These are phyloP conservation scores for Xylariaceae sp. DNA, from an alignment of 2,329 filamentous ascomycete species.

Conservation along the genomic window DNA sequence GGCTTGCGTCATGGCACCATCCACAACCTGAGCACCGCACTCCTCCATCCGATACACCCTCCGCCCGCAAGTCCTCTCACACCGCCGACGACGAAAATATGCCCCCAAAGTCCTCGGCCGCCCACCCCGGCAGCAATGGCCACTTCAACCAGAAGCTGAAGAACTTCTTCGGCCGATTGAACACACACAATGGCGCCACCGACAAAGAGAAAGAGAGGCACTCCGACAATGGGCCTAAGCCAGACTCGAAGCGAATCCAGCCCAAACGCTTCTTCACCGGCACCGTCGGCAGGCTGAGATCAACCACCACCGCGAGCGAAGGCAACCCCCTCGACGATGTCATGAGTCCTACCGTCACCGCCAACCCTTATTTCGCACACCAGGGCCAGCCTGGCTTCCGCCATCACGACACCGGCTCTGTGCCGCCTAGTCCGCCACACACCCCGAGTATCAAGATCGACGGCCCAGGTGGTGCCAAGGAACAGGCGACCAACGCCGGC, in stretches of 20 bases:
- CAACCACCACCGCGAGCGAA: slow-evolving; percentile 87
- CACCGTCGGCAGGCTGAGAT: slow-evolving; percentile 81
- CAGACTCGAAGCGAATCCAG: slow-evolving; percentile 66
- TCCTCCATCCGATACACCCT: slow-evolving; percentile 12
- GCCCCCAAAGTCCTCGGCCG: slow-evolving; percentile 53
- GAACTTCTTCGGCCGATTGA: slow-evolving; percentile 67
- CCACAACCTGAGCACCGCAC: slow-evolving; percentile 24
- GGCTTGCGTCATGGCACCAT: slow-evolving; percentile 36
- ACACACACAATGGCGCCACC: slow-evolving; percentile 41
- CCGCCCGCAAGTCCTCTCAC: not conserved
- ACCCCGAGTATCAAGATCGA: slow-evolving; percentile 77
- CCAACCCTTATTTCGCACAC: slow-evolving; percentile 96
- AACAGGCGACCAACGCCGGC: slow-evolving; percentile 70
- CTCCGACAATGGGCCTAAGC: slow-evolving; percentile 40
- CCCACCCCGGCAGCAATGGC: slow-evolving; percentile 48
- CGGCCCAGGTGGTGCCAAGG: slow-evolving; percentile 61
- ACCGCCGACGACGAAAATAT: slow-evolving; percentile 33
- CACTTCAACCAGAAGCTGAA: slow-evolving; percentile 68
- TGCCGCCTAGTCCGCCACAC: slow-evolving; percentile 88
- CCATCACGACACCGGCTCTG: slow-evolving; percentile 91
- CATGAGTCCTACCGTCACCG: slow-evolving; percentile 87
- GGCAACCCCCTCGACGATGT: slow-evolving; percentile 86
- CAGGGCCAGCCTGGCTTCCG: slow-evolving; percentile 90
- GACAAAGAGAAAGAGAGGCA: slow-evolving; percentile 38
- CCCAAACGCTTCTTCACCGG: slow-evolving; percentile 79